These are phyloP conservation scores for Monilinia vaccinii-corymbosi DNA, from an alignment of 2,329 filamentous ascomycete species.

Conservation along the genomic window DNA sequence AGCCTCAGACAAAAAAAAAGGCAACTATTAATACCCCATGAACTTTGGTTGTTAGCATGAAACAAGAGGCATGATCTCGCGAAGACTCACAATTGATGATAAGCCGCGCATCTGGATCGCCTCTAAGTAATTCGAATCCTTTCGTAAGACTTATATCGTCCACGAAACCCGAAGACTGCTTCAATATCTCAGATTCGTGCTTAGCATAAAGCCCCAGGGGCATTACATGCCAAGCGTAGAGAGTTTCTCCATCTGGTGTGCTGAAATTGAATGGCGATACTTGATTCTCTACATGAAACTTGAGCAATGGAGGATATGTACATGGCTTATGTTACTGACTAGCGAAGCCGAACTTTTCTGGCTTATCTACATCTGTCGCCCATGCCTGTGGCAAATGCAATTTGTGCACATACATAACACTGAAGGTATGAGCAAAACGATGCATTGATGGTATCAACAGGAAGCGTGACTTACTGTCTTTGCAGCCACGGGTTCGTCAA, in stretches of 20 bases:
- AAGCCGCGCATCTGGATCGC: conserved; percentile 54
- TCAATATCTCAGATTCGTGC: conserved; percentile 54
- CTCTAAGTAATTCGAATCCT: conserved; percentile 51
- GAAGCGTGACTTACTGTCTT: conserved; percentile 54
- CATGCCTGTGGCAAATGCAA: conserved; percentile 52
- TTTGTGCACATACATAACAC: conserved; percentile 76
- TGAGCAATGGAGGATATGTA: not conserved
- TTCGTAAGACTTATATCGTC: conserved; percentile 46
- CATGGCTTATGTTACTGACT: conserved; percentile 41
- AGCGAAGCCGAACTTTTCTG: conserved; percentile 79
- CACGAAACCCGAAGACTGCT: conserved; percentile 34
- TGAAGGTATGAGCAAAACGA: conserved; percentile 10
- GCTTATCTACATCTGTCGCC: conserved; percentile 65
- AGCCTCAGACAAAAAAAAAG: conserved; percentile 11
- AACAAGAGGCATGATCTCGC: not conserved
- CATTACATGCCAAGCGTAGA: conserved; percentile 88
- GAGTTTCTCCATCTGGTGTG: conserved; percentile 64
- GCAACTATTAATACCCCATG: conserved; percentile 46
- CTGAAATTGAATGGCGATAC: conserved; percentile 74
- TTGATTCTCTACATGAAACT: conserved; percentile 56
- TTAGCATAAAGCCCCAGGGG: conserved; percentile 68
- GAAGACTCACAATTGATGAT: conserved; percentile 51
- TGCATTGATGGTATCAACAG: not conserved
- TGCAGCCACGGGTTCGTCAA: conserved; percentile 65
- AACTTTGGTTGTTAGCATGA: conserved; percentile 34